Evolutionary conservation across 2,329 filamentous ascomycete species (phyloP), one percentile per base, ranked within the genome.

Genomic region (Epichloe brachyelytri): DNA sequence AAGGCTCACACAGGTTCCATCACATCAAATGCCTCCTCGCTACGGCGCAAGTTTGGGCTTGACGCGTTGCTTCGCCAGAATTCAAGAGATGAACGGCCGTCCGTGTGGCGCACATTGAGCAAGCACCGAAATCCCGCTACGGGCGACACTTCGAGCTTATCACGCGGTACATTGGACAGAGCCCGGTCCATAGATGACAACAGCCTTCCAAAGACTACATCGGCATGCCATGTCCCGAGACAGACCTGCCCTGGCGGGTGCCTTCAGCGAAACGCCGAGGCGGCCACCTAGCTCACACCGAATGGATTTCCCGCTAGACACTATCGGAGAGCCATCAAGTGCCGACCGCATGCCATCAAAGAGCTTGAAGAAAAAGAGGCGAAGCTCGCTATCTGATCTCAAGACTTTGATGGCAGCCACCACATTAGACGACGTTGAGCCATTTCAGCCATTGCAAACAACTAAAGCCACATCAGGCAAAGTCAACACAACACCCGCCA

Each of bases 321-420:
- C 78, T 0, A 81, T 82, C 47, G 78, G 77, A 15, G 78, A 81
- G 59, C 78, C 78, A 1, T 71, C 72, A 0, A 67, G 66, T 15
- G 73, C 76, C 50, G 63, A 66, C 5, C 56, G 59, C 8, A 56
- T 63, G 4, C 41, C 38, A 7, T 44, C 49, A 3, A 75, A 71
- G 57, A 64, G 64, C n/a, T 68, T 72, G 43, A 82, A 78, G 63
- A 90, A 83, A 56, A 96, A 95, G 71, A 79, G 91, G 51, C 83
- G 91, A 63, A 96, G 90, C 68, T 96, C 90, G 26, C 71, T 97
- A 41, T 95, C 90, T 4, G 91, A 97, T 65, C 74, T 97, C 46
- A 85, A 82, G 58, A 76, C 72, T 51, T 71, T 87, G 17, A 82
- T 91, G 68, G 77, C 75, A 40, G 75, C 79, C 51, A 74, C 82